Conservation (phyloP, 192 early-diverging fungal species). For the Pilobolus umbonatus region DNA sequence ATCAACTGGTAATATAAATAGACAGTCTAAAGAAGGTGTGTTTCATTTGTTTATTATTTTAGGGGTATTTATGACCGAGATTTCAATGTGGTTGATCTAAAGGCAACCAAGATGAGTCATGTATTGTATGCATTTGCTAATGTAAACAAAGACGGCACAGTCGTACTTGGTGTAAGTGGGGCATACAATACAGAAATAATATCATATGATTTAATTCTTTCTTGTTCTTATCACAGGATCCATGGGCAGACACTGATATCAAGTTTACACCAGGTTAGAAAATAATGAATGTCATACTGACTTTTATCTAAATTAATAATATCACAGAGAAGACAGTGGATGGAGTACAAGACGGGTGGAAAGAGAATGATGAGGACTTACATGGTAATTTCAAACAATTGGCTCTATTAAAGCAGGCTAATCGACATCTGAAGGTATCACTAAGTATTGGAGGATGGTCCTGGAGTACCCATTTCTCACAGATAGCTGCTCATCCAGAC, state of each 20-base stretch:
- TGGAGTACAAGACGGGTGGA: constrained; percentile 51
- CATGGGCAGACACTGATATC: constrained; percentile 82
- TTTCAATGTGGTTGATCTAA: constrained; percentile 58
- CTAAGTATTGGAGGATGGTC: constrained; percentile 80
- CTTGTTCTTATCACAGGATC: constrained; percentile 38
- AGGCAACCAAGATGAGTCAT: constrained; percentile 59
- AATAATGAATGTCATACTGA: not conserved
- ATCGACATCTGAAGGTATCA: constrained; percentile 65
- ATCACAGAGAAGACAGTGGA: constrained; percentile 28
- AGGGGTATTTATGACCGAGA: constrained; percentile 72
- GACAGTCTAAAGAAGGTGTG: not conserved
- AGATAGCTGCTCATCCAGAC: constrained; percentile 47
- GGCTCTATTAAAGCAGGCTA: constrained; percentile 59
- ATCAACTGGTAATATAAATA: constrained; percentile 25
- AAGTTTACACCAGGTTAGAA: constrained; percentile 27
- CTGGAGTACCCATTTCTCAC: constrained; percentile 69
- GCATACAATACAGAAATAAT: no score
- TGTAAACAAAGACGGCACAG: constrained; percentile 52
- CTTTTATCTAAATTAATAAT: not conserved
- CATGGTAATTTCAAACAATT: constrained; percentile 64
- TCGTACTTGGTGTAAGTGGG: constrained; percentile 55
- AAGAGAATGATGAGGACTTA: constrained; percentile 45
- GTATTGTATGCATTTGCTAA: constrained; percentile 80
- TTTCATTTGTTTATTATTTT: not conserved
- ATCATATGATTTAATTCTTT: no score